Evolutionary conservation across 2,329 filamentous ascomycete species (phyloP), one percentile per base, ranked within the genome.

Genomic region (Basipetospora chlamydospora): DNA sequence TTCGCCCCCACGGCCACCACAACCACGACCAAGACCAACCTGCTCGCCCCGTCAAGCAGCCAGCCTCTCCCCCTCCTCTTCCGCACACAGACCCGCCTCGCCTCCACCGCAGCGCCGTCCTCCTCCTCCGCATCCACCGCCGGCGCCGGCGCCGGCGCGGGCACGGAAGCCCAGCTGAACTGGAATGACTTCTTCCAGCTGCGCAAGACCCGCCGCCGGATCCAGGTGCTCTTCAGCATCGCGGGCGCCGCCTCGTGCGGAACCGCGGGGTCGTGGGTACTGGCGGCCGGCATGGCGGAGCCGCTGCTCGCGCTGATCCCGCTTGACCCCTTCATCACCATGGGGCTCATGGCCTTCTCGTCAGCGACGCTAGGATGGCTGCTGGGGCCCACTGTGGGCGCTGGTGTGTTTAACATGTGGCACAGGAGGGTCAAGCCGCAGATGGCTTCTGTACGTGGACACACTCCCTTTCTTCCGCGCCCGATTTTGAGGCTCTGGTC

Each of bases 141-240:
- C 16, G 37, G 51, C 26, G 45, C 51, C 15, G 42, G 57, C 13
- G 42, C 51, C 35, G 47, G 51, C 22, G 48, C 53, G 38, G 44
- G 49, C 38, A 45, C 40, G 37, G 37, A 35, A 35, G 47, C 56
- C 25, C 51, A 57, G n/a, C 72, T 87, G 28, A 73, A 85, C 60
- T 96, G 88, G 88, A 80, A 95, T 63, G 77, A 75, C 36, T 96
- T 94, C 66, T 93, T 96, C 67, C 74, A 76, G 54, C 77, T 96
- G 41, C 85, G 88, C 51, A 81, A 85, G 49, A 80, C 77, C 41
- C 82, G 88, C 39, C 79, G 88, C 42, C 75, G 82, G 49, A 81
- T 87, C 63, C 85, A 88, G 54, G 71, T 93, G 26, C 71, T 70
- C 34, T 86, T 85, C 44, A 88, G 82, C 32, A 65, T 85, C 36